Conservation (phyloP, 768 basidiomycete genomes). For the Leccinum incarnatum region DNA sequence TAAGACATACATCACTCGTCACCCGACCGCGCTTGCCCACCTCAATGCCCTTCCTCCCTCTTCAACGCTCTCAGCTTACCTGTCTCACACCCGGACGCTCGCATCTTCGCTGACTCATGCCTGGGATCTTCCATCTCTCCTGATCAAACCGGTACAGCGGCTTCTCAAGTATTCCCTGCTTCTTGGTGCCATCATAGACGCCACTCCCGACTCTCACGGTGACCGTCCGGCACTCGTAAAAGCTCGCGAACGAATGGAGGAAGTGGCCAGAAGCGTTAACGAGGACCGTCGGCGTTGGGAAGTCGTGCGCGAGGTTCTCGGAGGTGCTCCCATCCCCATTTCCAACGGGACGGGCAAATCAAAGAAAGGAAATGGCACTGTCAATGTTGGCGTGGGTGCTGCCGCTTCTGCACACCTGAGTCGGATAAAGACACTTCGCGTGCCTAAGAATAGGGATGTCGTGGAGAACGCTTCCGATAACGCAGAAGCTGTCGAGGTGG, state of each 20-base stretch:
- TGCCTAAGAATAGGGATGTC: constrained; percentile 32
- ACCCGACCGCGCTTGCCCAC: constrained; percentile 70
- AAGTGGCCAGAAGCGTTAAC: constrained; percentile 73
- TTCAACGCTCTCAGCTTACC: constrained; percentile 56
- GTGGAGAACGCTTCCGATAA: constrained; percentile 31
- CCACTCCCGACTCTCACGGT: constrained; percentile 64
- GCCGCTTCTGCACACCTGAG: constrained; percentile 55
- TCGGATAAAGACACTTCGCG: constrained; percentile 56
- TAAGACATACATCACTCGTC: constrained; percentile 77
- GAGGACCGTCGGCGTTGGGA: constrained; percentile 75
- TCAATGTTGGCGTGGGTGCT: constrained; percentile 44
- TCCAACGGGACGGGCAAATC: constrained; percentile 40
- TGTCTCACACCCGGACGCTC: constrained; percentile 60
- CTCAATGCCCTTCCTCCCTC: constrained; percentile 45
- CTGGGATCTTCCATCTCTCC: constrained; percentile 89
- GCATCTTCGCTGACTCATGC: constrained; percentile 77
- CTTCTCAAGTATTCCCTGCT: constrained; percentile 93
- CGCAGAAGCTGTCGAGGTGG: constrained; percentile 51
- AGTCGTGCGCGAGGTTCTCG: constrained; percentile 74
- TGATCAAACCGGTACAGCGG: constrained; percentile 97
- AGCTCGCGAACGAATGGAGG: constrained; percentile 52
- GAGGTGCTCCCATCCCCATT: constrained; percentile 34
- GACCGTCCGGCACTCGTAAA: constrained; percentile 47
- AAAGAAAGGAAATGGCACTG: constrained; percentile 37
- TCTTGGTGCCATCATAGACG: constrained; percentile 70